Conservation (phyloP, 1,284 basidiomycete species). For the Microbotryomycetes sp. region DNA sequence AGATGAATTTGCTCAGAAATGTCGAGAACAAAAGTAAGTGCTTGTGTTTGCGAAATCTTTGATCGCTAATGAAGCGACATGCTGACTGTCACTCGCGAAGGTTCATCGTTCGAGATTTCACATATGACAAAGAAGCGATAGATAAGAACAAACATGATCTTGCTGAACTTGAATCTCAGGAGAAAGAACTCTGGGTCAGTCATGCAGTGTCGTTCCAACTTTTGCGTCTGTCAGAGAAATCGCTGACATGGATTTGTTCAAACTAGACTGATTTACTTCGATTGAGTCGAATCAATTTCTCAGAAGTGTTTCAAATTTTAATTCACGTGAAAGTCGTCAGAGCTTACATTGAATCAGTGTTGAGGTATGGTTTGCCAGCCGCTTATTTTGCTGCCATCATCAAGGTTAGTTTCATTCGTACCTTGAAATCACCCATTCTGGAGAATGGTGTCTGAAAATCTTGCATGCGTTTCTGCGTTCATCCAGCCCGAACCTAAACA, state of each 20-base stretch:
- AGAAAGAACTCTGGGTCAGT: conserved; percentile 95
- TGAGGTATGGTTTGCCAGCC: conserved; percentile 91
- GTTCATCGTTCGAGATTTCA: conserved; percentile 89
- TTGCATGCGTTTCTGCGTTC: not conserved
- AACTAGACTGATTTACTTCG: conserved; percentile 90
- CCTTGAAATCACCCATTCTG: not conserved
- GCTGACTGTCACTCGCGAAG: no score
- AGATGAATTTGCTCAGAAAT: conserved; percentile 91
- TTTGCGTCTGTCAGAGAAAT: not conserved
- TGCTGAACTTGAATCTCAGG: conserved; percentile 69
- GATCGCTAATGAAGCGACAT: not conserved
- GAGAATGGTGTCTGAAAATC: no score
- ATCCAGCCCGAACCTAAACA: conserved; percentile 77
- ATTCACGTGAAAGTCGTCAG: conserved; percentile 89
- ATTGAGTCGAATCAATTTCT: conserved; percentile 89
- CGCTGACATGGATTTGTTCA: not conserved
- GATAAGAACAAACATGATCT: conserved; percentile 77
- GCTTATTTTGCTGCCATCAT: conserved; percentile 77
- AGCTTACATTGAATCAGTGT: conserved; percentile 88
- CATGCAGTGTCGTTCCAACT: not conserved
- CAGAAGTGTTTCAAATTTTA: conserved; percentile 89
- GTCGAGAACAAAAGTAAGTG: conserved; percentile 82
- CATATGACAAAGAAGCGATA: conserved; percentile 80
- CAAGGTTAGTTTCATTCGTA: conserved; percentile 54
- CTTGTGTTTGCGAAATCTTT: not conserved